Conservation (phyloP, 345 rosid species). For the Brassica cretica region DNA sequence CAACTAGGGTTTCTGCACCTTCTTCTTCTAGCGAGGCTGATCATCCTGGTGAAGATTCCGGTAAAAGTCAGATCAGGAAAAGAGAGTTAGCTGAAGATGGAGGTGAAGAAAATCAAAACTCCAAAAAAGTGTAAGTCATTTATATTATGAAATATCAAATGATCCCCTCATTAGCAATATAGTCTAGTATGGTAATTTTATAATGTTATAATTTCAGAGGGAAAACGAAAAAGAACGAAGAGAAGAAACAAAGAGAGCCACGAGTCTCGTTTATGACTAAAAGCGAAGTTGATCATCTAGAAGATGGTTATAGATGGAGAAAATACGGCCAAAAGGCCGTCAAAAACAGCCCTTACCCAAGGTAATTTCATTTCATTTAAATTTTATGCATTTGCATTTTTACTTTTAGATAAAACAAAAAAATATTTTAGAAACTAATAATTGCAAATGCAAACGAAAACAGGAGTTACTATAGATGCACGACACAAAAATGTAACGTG, state of each 20-base stretch:
- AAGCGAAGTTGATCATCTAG: conserved; percentile 82
- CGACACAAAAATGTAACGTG: conserved; percentile 79
- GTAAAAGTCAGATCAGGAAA: conserved; percentile 44
- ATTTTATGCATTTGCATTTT: neutral
- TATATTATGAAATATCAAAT: neutral
- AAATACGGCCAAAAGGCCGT: conserved; percentile 91
- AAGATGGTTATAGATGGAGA: conserved; percentile 91
- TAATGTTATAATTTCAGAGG: conserved; percentile 34
- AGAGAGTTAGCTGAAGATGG: conserved; percentile 34
- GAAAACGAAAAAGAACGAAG: conserved; percentile 56
- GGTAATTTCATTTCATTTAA: conserved; percentile 35
- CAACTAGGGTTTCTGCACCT: conserved; percentile 53
- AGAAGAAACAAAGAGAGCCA: conserved; percentile 60
- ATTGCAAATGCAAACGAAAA: conserved; percentile 17
- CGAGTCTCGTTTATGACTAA: conserved; percentile 82
- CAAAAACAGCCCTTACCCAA: conserved; percentile 74
- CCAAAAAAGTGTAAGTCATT: conserved; percentile 55
- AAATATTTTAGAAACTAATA: conserved; percentile 7
- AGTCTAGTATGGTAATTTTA: conserved; percentile 1
- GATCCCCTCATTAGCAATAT: neutral
- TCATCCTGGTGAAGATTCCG: conserved; percentile 58
- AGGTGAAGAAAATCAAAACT: conserved; percentile 49
- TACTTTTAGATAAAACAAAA: neutral
- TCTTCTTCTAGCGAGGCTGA: conserved; percentile 70
- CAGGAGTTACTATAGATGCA: conserved; percentile 94